phyloP scores from a whole-genome alignment of 805 yeast genomes.

The Teunomyces panamensis region DNA sequence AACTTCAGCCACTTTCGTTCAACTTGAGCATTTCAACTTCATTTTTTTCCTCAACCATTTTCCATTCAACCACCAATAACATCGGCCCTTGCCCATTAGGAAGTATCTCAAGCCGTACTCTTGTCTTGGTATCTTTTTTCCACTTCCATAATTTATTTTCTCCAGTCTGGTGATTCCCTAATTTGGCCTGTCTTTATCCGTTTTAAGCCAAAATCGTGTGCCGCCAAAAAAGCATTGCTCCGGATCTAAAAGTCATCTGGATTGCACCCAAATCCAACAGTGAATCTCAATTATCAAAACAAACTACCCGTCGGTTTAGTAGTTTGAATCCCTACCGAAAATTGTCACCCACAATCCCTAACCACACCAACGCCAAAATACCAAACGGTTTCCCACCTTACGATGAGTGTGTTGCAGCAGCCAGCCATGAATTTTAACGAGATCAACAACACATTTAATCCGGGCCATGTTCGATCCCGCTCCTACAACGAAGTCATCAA shows the following conservation, averaged over 20 bases:
- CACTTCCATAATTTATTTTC: not conserved
- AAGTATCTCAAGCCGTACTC: not conserved
- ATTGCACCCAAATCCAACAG: not conserved
- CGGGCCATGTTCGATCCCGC: slow-evolving; percentile 31
- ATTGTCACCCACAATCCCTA: not conserved
- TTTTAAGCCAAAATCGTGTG: not conserved
- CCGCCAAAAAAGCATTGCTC: not conserved
- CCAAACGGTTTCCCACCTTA: not conserved
- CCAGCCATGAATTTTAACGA: slow-evolving; percentile 28
- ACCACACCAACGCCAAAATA: not conserved
- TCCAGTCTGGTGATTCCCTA: not conserved
- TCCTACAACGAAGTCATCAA: slow-evolving; percentile 33
- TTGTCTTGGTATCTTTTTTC: not conserved
- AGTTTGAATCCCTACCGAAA: no score
- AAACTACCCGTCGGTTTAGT: no score
- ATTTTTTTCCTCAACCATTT: not conserved
- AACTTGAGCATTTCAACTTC: not conserved
- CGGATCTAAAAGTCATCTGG: not conserved
- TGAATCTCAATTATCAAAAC: not conserved
- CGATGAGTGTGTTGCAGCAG: slow-evolving; percentile 29
- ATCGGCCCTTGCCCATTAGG: not conserved
- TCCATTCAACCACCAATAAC: no score
- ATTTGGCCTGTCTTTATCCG: not conserved
- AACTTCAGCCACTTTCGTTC: not conserved
- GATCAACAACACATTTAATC: slow-evolving; percentile 26